A percentile compares a stretch with the other conserved stretches of the same genome.
phyloP scores from a whole-genome alignment of 2,329 filamentous ascomycete species.

The Lanzia echinophila region DNA sequence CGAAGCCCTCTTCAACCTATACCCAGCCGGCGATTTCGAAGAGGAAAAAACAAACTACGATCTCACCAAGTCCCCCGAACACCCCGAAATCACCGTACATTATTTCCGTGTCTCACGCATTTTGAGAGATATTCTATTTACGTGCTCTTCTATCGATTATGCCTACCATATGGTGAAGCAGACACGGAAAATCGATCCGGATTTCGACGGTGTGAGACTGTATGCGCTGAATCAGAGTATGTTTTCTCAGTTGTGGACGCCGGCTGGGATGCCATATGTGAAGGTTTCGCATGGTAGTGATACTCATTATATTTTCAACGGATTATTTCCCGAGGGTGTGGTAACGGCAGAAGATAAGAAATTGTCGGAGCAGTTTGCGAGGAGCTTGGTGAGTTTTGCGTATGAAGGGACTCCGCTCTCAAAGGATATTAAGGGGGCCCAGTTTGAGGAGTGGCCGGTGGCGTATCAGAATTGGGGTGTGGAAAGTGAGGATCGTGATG shows the following conservation, averaged over 20 bases:
- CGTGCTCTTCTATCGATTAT: slow-evolving; percentile 3
- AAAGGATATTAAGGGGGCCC: not conserved
- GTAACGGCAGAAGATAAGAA: not conserved
- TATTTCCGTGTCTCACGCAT: slow-evolving; percentile 2
- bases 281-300: slow-evolving; percentile 9
- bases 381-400: not conserved
- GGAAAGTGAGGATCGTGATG: not conserved
- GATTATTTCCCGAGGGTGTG: slow-evolving; percentile 8
- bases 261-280: slow-evolving; percentile 8
- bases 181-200: not conserved
- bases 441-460: not conserved
- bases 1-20: not conserved
- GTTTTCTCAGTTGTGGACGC: slow-evolving; percentile 3
- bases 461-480: not conserved
- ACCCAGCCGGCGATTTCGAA: not conserved
- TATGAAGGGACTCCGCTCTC: not conserved
- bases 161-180: slow-evolving; percentile 2
- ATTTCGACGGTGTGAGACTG: not conserved
- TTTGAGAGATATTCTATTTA: not conserved
- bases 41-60: not conserved
- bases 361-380: not conserved
- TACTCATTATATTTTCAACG: slow-evolving; percentile 13
- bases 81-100: not conserved
- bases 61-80: not conserved
- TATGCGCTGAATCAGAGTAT: slow-evolving; percentile 4